These are phyloP conservation scores for Globomyces pollinis-pini DNA, from an alignment of 192 early-diverging fungal species.

Conservation along the genomic window DNA sequence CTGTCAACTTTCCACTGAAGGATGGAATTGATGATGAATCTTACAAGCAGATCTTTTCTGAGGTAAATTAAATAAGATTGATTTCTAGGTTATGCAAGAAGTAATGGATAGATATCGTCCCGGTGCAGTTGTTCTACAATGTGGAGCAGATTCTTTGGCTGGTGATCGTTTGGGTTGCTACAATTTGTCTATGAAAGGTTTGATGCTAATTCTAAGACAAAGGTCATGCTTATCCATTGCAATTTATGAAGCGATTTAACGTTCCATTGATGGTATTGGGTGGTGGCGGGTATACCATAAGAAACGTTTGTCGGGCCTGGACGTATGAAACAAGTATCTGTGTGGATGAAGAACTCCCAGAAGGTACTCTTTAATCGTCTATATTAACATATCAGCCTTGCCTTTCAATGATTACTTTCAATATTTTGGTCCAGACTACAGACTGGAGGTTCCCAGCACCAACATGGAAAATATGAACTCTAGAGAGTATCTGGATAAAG, in stretches of 20 bases:
- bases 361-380: constrained; percentile 26
- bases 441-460: constrained; percentile 59
- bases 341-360: constrained; percentile 61
- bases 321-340: constrained; percentile 85
- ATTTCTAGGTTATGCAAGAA: constrained; percentile 71
- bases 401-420: constrained; percentile 62
- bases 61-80: not conserved
- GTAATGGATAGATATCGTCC: constrained; percentile 93
- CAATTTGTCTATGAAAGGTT: constrained; percentile 84
- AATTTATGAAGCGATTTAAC: constrained; percentile 86
- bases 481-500: constrained; percentile 67
- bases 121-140: constrained; percentile 87
- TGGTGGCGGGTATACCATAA: constrained; percentile 89
- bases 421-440: constrained; percentile 54
- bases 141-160: constrained; percentile 93
- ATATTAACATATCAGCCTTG: constrained; percentile 26
- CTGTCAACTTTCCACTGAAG: constrained; percentile 92
- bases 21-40: constrained; percentile 90
- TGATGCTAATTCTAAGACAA: constrained; percentile 16
- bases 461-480: constrained; percentile 89
- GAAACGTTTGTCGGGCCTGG: constrained; percentile 92
- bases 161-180: constrained; percentile 93
- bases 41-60: constrained; percentile 52
- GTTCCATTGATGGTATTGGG: constrained; percentile 88
- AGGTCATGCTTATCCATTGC: constrained; percentile 86